A percentile compares a stretch with the other conserved stretches of the same genome.
These are phyloP conservation scores for Mallotus nudiflorus DNA, from an alignment of 345 rosid genomes.

Conservation along the genomic window DNA sequence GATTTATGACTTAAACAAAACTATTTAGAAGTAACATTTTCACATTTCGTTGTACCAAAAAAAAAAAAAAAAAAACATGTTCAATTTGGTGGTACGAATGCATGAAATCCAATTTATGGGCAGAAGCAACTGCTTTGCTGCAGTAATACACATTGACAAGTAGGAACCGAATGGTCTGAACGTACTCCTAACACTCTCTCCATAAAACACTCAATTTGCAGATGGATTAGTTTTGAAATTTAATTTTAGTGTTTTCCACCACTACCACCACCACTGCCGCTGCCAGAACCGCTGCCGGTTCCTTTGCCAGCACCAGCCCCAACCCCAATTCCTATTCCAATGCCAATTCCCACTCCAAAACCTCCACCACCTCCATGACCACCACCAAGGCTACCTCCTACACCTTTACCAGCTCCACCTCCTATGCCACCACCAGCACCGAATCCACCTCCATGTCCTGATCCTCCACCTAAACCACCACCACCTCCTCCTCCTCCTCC, in stretches of 20 bases:
- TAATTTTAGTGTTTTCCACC: slow-evolving; percentile 14
- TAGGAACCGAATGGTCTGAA: too few relatives aligned
- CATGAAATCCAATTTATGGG: too few relatives aligned
- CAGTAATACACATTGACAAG: too few relatives aligned
- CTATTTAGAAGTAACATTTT: too few relatives aligned
- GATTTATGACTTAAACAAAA: too few relatives aligned
- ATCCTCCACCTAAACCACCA: slow-evolving; percentile 18
- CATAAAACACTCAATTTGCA: too few relatives aligned
- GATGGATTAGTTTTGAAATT: not conserved
- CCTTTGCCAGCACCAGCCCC: slow-evolving; percentile 30
- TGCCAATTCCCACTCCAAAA: slow-evolving; percentile 40
- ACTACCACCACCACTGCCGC: slow-evolving; percentile 39
- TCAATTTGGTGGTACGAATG: too few relatives aligned
- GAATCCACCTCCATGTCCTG: slow-evolving; percentile 21
- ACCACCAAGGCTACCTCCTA: slow-evolving; percentile 6
- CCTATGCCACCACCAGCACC: slow-evolving; percentile 20
- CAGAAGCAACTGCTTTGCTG: too few relatives aligned
- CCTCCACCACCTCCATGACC: slow-evolving; percentile 15
- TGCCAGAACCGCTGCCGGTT: slow-evolving; percentile 38
- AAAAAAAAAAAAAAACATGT: too few relatives aligned
- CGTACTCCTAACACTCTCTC: too few relatives aligned
- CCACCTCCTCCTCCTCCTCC: slow-evolving; percentile 11
- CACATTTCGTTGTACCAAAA: too few relatives aligned
- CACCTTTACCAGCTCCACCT: slow-evolving; percentile 15
- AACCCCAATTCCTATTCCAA: slow-evolving; percentile 52